Base-by-base conservation (phyloP, 345 rosid species). In the Populus nigra region DNA sequence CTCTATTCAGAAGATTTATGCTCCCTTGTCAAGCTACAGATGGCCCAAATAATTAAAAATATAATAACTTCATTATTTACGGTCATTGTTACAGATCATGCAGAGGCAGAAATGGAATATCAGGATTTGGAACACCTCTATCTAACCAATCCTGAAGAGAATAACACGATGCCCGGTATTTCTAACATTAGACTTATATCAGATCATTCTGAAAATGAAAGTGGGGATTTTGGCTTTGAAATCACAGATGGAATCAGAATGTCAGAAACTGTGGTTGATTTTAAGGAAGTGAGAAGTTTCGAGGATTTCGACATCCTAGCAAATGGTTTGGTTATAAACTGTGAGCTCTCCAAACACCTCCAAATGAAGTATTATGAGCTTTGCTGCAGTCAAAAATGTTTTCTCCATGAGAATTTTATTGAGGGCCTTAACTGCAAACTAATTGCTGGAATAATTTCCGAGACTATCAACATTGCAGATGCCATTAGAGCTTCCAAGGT, bases 401-500 rank as follows among this genome's bases (percentile, higher is more conserved):
- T 71, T 74, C 87, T 88, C 67, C 91, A 85, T n/a, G 83, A 78
- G 22, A 29, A 77, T 18, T 79, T 88, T 29, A 61, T 84, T 0
- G 81, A 73, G 38, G 83, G 87, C 35, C 85, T 88, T 29, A 83
- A 83, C 67, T 73, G 70, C 47, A 76, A 75, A 45, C 69, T 86
- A 55, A 73, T 36, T 23, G 79, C 76, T 7, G 90, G 86, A 68
- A 78, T 84, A 50, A 80, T 83, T 8, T 61, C 70, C 0, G 80
- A 79, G 69, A 79, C 83, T 5, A 73, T 84, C 10, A 75, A 78
- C 75, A 84, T 81, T 22, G 85, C 87, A 1, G 87, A 85, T 76
- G 87, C 89, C 43, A 85, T 86, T 41, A 83, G 85, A 81, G 86
- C 82, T 49, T 82, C 84, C 81, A 80, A 76, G 69, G 25, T 83